A percentile compares a stretch with the other conserved stretches of the same genome.
Evolutionary conservation across 2,329 filamentous ascomycete genomes (phyloP).

Genomic region (Ceratocystis variospora): DNA sequence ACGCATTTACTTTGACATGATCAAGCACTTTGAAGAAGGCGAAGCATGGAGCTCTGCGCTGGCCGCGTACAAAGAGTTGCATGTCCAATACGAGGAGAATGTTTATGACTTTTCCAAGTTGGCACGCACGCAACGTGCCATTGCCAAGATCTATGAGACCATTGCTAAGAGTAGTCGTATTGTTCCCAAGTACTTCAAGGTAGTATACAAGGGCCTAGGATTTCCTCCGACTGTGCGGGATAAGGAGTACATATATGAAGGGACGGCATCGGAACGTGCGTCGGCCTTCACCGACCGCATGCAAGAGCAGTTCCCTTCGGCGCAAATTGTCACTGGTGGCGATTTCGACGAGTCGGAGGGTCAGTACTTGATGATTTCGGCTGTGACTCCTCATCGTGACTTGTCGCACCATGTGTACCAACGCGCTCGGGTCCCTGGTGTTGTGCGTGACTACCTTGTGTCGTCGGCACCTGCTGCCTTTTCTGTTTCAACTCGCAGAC

Average conservation of each 20-base stretch:
- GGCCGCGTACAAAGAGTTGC: constrained; percentile 77
- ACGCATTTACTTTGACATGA: constrained; percentile 82
- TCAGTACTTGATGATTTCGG: constrained; percentile 72
- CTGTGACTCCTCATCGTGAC: constrained; percentile 71
- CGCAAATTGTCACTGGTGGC: constrained; percentile 60
- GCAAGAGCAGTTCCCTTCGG: constrained; percentile 77
- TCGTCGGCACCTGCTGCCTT: constrained; percentile 66
- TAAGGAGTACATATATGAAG: constrained; percentile 88
- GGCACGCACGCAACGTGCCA: constrained; percentile 74
- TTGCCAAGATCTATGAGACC: constrained; percentile 81
- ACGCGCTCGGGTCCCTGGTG: constrained; percentile 66
- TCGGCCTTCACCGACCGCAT: constrained; percentile 79
- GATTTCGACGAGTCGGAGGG: constrained; percentile 72
- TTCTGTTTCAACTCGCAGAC: constrained; percentile 59
- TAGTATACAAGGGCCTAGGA: constrained; percentile 76
- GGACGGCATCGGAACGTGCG: constrained; percentile 59
- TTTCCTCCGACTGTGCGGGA: constrained; percentile 71
- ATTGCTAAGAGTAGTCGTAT: constrained; percentile 69
- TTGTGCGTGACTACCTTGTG: constrained; percentile 75
- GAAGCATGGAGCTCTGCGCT: constrained; percentile 84
- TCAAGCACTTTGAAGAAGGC: constrained; percentile 88
- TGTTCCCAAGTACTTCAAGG: constrained; percentile 78
- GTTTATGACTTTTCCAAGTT: constrained; percentile 86
- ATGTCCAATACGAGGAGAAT: constrained; percentile 79
- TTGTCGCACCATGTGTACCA: constrained; percentile 74